Base-by-base conservation (phyloP, 345 rosid species). In the Lepidium aucheri region DNA sequence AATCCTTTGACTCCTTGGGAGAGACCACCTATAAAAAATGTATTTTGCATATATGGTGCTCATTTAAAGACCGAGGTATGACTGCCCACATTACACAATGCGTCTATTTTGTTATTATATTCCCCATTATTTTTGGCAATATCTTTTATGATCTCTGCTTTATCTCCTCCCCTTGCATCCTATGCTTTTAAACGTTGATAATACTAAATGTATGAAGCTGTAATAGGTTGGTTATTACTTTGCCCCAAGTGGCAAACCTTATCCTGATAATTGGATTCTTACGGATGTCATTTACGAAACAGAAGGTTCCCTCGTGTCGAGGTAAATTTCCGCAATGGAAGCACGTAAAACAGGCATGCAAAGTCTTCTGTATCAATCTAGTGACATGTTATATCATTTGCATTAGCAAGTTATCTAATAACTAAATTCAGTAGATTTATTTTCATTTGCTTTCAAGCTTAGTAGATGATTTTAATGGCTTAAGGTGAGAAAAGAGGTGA, bases 1-100 rank as follows among this genome's bases (percentile, higher is more conserved):
- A 90, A 94, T 83, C 97, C 99, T 68, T 89, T 94, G 30, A 82
- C 96, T 41, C 97, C 99, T 45, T 94, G 97, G 97, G 99, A 94
- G 51, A 88, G 99, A 68, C 99, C 99, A 49, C 99, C 99, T 63
- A 84, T 90, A 41, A 90, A 84, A 81, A 94, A 94, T 77, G 81
- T 88, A 43, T 94, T 94, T 70, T 94, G 99, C 79, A 90, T 94
- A 77, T 90, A 90, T 77, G 97, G 99, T 68, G 44, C 84, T 69
- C 91, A 94, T 76, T 73, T 62, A 55, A 94, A 78, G 88, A 94
- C 99, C 9, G 97, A 90, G 99, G 99, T 86, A 86, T 46, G 61
- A 40, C 69, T 69, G 26, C 63, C 58, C 36, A 53, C 36, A 17
- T 60, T 36, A 17, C 60, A 54, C 22, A 17, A 16, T 53, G 34